Evolutionary conservation across 163 green algal genomes (phyloP).

Genomic region (Smithsoniella earleae): DNA sequence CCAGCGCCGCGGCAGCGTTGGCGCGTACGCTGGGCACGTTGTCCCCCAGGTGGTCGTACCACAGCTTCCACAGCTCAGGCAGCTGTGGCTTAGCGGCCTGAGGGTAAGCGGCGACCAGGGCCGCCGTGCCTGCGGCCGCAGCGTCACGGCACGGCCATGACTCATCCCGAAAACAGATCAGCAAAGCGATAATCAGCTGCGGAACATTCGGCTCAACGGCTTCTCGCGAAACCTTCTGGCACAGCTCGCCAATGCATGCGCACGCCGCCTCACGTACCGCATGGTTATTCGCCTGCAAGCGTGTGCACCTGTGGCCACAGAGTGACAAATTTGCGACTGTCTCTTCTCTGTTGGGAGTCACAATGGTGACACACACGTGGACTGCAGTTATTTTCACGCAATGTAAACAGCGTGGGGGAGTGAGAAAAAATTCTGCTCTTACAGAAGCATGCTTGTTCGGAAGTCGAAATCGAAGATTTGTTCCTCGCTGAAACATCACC

Average conservation of each 20-base stretch:
- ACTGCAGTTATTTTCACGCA: no score
- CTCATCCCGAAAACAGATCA: slow-evolving; percentile 75
- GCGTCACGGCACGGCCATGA: slow-evolving; percentile 75
- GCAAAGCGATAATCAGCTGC: slow-evolving; percentile 57
- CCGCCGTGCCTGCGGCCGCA: neutral
- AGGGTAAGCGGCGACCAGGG: slow-evolving; percentile 51
- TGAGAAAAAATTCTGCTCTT: neutral
- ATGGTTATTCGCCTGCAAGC: slow-evolving; percentile 67
- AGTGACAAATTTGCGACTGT: no score
- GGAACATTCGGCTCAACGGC: slow-evolving; percentile 60
- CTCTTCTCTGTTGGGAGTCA: neutral
- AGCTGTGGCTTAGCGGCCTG: slow-evolving; percentile 49
- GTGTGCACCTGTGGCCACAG: neutral
- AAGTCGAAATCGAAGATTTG: no score
- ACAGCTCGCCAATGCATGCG: slow-evolving; percentile 80
- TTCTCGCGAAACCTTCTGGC: slow-evolving; percentile 63
- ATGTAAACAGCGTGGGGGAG: neutral
- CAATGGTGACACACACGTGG: neutral
- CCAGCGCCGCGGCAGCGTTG: slow-evolving; percentile 65
- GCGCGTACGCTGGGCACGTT: slow-evolving; percentile 78
- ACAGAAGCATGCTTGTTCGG: neutral
- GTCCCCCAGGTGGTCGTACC: slow-evolving; percentile 75
- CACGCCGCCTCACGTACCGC: slow-evolving; percentile 79
- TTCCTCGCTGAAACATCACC: no score
- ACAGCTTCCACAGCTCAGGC: slow-evolving; percentile 60